Evolutionary conservation across 495 filamentous ascomycete genomes (phyloP).

Genomic region (Hypoxylon crocopeplum): DNA sequence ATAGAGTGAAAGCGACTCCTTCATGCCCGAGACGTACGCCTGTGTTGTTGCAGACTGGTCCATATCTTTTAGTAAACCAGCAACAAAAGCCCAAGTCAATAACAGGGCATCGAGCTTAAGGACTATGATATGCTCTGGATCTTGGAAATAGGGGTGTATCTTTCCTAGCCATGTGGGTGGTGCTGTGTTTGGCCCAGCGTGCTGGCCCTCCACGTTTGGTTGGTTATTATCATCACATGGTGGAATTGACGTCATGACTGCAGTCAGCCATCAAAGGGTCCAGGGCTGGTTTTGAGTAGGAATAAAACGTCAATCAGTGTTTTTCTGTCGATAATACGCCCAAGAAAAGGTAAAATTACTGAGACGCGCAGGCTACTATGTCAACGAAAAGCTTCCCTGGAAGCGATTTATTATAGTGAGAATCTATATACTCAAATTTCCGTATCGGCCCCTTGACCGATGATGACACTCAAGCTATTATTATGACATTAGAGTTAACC

Average conservation of each 20-base stretch:
- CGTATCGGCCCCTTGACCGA: no score
- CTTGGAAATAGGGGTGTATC: constrained; percentile 13
- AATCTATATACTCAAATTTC: no score
- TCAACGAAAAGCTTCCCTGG: no score
- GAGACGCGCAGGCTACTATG: no score
- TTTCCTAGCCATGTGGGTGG: constrained; percentile 10
- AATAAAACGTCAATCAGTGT: no score
- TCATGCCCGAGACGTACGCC: constrained; percentile 60
- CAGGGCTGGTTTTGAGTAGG: no score
- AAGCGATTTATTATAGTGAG: no score
- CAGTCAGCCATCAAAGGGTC: no score
- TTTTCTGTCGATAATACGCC: no score
- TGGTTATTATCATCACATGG: not conserved
- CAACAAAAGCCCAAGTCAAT: constrained; percentile 38
- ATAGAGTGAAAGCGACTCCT: constrained; percentile 57
- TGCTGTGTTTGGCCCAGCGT: not conserved
- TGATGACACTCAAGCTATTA: no score
- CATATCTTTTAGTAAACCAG: constrained; percentile 46
- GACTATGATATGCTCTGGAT: constrained; percentile 22
- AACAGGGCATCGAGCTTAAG: constrained; percentile 40
- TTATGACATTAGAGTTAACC: no score
- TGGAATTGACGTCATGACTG: not conserved
- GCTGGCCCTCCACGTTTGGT: not conserved
- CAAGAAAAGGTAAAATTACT: no score
- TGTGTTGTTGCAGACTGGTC: constrained; percentile 58